Conservation (phyloP, 306 rosid species). For the Begonia fuchsioides region DNA sequence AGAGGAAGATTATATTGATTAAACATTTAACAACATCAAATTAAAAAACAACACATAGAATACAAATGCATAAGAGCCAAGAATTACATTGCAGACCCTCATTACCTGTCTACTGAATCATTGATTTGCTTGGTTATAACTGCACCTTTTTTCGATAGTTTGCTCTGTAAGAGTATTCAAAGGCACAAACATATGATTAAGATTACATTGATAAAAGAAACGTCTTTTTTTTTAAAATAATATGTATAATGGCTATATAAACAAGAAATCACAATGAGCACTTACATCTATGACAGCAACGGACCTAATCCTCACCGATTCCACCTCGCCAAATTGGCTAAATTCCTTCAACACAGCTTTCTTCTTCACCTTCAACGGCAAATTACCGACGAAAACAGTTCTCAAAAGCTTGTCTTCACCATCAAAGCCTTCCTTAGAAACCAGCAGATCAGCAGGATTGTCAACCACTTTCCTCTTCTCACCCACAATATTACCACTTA, state of each 20-base stretch:
- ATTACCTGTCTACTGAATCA: conserved; percentile 68
- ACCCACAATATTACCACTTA: conserved; percentile 33
- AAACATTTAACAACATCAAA: no score
- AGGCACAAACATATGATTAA: conserved; percentile 2
- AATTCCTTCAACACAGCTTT: conserved; percentile 64
- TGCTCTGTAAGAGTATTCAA: conserved; percentile 42
- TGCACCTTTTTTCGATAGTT: conserved; percentile 76
- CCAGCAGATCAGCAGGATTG: conserved; percentile 55
- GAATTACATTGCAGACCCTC: conserved; percentile 2
- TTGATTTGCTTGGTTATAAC: conserved; percentile 53
- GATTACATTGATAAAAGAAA: background rate
- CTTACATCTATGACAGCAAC: conserved; percentile 77
- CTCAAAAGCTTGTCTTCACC: conserved; percentile 78
- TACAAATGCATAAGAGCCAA: no score
- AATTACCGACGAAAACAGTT: conserved; percentile 87
- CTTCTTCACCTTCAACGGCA: conserved; percentile 65
- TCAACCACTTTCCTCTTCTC: conserved; percentile 64
- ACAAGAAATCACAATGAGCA: conserved; percentile 2
- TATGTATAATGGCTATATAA: no score
- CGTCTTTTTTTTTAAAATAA: no score
- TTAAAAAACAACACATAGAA: no score
- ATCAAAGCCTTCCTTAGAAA: conserved; percentile 71
- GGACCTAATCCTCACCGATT: conserved; percentile 92
- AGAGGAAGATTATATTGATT: no score
- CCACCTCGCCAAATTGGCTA: conserved; percentile 71